Evolutionary conservation across 1,284 basidiomycete genomes (phyloP).

Genomic region (Filobasidium uniguttulatum): DNA sequence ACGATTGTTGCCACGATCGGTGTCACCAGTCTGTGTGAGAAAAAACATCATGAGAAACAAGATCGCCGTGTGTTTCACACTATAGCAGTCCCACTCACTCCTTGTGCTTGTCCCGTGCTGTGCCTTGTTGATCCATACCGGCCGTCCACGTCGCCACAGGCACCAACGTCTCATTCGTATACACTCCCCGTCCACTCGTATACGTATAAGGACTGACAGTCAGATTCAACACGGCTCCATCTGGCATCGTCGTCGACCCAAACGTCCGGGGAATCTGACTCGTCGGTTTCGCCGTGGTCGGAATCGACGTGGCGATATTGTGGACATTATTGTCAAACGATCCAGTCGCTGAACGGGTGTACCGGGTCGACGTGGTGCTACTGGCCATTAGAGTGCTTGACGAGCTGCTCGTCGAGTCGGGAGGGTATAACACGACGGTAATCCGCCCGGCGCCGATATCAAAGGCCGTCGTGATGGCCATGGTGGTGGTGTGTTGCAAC

Average conservation of each 20-base stretch:
- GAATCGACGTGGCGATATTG: neutral
- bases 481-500: no score
- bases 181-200: slow-evolving; percentile 7
- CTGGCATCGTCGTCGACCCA: neutral
- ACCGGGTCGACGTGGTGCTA: neutral
- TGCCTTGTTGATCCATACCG: no score
- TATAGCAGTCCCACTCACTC: neutral
- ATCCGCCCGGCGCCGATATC: neutral
- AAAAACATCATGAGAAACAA: neutral
- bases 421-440: slow-evolving; percentile 1
- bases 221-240: neutral
- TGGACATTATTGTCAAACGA: neutral
- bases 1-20: slow-evolving; percentile 3
- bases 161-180: slow-evolving; percentile 1
- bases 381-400: neutral
- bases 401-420: no score
- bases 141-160: neutral
- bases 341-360: neutral
- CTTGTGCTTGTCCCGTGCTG: neutral
- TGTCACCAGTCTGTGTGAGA: slow-evolving; percentile 2
- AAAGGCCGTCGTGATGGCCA: neutral
- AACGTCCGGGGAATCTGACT: neutral
- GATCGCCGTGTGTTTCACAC: slow-evolving; percentile 1
- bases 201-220: neutral
- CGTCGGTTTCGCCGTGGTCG: neutral